Conservation (phyloP, 2,329 filamentous ascomycete species). For the Cryphonectria naterciae region DNA sequence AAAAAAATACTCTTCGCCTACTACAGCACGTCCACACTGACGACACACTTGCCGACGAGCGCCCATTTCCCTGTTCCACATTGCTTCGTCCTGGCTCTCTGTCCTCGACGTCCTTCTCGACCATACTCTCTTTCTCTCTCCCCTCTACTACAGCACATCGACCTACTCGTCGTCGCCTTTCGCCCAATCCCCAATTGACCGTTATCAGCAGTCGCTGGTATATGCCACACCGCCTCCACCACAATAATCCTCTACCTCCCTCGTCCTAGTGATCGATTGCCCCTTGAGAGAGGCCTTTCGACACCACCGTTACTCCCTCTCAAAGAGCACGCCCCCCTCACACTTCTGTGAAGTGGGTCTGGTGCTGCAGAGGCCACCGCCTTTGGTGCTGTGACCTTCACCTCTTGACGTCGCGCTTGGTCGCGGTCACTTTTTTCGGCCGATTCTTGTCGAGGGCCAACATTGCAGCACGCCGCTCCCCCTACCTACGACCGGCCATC, state of each 20-base stretch:
- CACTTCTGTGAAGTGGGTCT: constrained; percentile 22
- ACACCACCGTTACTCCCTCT: constrained; percentile 9
- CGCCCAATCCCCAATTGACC: constrained; percentile 15
- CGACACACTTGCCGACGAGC: background rate
- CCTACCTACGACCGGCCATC: constrained; percentile 14
- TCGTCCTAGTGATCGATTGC: constrained; percentile 12
- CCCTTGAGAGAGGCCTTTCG: constrained; percentile 7
- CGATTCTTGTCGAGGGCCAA: constrained; percentile 8
- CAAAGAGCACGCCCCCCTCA: background rate
- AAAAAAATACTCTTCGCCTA: background rate
- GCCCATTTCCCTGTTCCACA: background rate
- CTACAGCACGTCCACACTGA: constrained; percentile 5
- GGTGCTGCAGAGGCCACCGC: constrained; percentile 21
- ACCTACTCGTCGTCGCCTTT: constrained; percentile 12
- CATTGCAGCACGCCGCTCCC: constrained; percentile 1
- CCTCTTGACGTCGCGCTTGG: constrained; percentile 23
- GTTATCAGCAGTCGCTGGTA: constrained; percentile 22
- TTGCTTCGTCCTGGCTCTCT: constrained; percentile 1
- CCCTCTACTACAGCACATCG: constrained; percentile 3
- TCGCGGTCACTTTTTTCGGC: constrained; percentile 20
- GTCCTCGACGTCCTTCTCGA: constrained; percentile 3
- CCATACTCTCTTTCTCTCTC: background rate
- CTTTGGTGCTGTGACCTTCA: constrained; percentile 9
- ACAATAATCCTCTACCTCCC: constrained; percentile 17
- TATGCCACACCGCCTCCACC: constrained; percentile 23